phyloP scores from a whole-genome alignment of 2,329 filamentous ascomycete genomes.

The Ophiosphaerella herpotricha region DNA sequence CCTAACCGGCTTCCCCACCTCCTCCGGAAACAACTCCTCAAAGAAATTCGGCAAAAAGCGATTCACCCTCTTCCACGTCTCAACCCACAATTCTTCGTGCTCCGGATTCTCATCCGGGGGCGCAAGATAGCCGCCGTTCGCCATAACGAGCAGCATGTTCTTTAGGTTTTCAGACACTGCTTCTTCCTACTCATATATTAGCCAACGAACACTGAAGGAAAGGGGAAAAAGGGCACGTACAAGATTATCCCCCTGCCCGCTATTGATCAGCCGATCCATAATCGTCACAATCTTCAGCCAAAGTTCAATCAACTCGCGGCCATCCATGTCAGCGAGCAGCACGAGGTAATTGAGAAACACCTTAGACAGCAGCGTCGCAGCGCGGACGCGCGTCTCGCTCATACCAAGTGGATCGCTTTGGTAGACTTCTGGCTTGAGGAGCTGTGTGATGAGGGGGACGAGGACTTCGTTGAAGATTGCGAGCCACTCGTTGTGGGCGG shows the following conservation, averaged over 20 bases:
- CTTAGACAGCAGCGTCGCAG: constrained; percentile 88
- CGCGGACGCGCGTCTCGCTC: constrained; percentile 92
- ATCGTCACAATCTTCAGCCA: constrained; percentile 93
- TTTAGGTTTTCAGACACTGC: constrained; percentile 94
- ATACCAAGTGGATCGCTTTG: constrained; percentile 89
- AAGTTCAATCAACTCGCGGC: constrained; percentile 86
- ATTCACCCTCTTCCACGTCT: constrained; percentile 65
- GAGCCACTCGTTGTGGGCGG: constrained; percentile 87
- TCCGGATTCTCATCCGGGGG: constrained; percentile 62
- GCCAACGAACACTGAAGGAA: background rate
- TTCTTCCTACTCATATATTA: constrained; percentile 68
- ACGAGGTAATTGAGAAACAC: constrained; percentile 95
- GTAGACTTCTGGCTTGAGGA: constrained; percentile 94
- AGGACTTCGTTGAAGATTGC: constrained; percentile 93
- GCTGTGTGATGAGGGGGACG: constrained; percentile 83
- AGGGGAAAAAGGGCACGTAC: constrained; percentile 58
- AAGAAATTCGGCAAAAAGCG: constrained; percentile 65
- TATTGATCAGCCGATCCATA: constrained; percentile 95
- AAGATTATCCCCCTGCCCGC: constrained; percentile 85
- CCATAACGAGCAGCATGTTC: constrained; percentile 95
- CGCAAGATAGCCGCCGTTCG: constrained; percentile 81
- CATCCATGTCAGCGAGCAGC: constrained; percentile 78
- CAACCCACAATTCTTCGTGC: constrained; percentile 62
- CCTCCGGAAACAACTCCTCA: constrained; percentile 61
- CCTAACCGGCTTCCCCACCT: constrained; percentile 37